phyloP scores from a whole-genome alignment of 169 alveolate genomes.

The Eimeria falciformis region DNA sequence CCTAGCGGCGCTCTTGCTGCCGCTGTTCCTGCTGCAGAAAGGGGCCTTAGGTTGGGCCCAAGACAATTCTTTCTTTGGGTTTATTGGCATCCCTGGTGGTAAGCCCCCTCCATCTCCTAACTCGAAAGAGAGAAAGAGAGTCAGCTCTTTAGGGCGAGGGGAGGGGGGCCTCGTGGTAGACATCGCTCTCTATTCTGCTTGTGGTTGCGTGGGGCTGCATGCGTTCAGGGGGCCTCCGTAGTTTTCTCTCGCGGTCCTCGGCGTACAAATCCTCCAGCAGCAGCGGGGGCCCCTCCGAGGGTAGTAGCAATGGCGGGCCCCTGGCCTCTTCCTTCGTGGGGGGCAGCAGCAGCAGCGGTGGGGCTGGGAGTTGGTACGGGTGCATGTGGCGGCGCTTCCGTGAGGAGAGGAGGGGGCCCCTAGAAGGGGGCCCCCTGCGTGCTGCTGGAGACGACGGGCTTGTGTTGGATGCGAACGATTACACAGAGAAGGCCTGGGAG shows the following conservation, averaged over 20 bases:
- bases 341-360: not conserved
- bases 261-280: not conserved
- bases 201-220: no score
- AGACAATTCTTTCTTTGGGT: not conserved
- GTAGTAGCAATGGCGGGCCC: slow-evolving; percentile 1
- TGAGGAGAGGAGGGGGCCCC: not conserved
- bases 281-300: not conserved
- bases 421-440: not conserved
- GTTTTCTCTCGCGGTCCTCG: not conserved
- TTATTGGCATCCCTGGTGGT: slow-evolving; percentile 20
- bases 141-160: no score
- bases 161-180: not conserved
- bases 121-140: no score
- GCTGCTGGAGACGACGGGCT: slow-evolving; percentile 84
- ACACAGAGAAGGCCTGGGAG: slow-evolving; percentile 93
- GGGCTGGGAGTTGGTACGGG: not conserved
- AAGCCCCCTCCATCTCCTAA: not conserved
- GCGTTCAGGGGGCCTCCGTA: not conserved
- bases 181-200: not conserved
- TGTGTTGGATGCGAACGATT: slow-evolving; percentile 88
- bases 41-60: slow-evolving; percentile 21
- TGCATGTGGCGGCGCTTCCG: slow-evolving; percentile 7
- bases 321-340: not conserved
- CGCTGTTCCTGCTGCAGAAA: not conserved
- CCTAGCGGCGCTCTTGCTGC: not conserved